Evolutionary conservation across 495 filamentous ascomycete species (phyloP).

Genomic region (Podospora fimiseda): DNA sequence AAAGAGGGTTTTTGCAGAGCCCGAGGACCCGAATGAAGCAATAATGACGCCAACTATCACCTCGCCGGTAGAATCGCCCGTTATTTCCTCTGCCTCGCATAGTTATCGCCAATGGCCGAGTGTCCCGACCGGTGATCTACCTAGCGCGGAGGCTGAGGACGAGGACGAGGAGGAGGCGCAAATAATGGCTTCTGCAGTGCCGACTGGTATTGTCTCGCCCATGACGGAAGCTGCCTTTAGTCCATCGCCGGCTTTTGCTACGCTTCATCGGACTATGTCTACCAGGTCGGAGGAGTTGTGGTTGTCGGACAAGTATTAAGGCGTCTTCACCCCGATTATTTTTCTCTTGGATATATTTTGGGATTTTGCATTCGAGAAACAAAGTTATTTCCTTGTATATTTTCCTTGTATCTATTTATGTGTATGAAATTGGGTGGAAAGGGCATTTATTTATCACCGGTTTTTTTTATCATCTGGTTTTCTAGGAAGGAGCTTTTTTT

Average conservation of each 20-base stretch:
- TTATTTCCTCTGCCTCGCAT: not conserved
- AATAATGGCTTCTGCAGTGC: not conserved
- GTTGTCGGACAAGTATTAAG: slow-evolving; percentile 5
- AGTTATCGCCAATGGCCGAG: not conserved
- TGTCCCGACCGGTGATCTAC: not conserved
- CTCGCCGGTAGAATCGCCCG: not conserved
- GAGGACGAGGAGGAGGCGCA: not conserved
- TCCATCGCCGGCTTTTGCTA: slow-evolving; percentile 6
- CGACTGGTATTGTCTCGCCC: slow-evolving; percentile 15
- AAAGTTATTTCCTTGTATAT: too few species aligned
- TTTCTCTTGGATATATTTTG: too few species aligned
- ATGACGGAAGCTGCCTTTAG: slow-evolving; percentile 15
- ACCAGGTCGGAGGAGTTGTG: slow-evolving; percentile 29
- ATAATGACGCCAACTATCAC: not conserved
- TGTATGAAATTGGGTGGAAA: too few species aligned
- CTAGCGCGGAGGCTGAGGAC: not conserved
- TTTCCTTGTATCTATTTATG: too few species aligned
- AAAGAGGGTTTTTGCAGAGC: slow-evolving; percentile 12
- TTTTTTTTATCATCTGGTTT: too few species aligned
- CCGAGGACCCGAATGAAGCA: not conserved
- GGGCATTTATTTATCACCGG: too few species aligned
- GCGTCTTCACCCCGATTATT: too few species aligned
- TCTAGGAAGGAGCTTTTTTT: too few species aligned
- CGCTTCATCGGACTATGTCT: slow-evolving; percentile 19
- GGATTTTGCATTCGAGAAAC: too few species aligned